Evolutionary conservation across 108 stramenopile species (phyloP).

Genomic region (Epithemia pelagica): DNA sequence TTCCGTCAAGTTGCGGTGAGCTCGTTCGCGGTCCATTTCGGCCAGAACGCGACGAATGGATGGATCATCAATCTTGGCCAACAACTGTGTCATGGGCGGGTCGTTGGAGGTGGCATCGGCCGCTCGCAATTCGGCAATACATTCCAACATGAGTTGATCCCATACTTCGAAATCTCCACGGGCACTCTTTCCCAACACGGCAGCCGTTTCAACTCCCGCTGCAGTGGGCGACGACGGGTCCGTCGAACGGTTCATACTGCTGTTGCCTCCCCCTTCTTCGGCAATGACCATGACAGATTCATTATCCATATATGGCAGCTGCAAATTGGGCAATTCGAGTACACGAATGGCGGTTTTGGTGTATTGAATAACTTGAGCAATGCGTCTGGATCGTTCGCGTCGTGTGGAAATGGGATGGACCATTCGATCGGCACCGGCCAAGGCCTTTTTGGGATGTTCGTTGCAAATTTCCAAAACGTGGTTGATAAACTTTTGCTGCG

Average conservation of each 20-base stretch:
- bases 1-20: constrained; percentile 36
- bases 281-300: constrained; percentile 41
- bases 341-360: constrained; percentile 42
- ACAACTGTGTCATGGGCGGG: constrained; percentile 25
- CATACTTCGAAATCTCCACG: constrained; percentile 38
- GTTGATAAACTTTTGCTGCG: constrained; percentile 78
- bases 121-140: constrained; percentile 52
- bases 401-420: constrained; percentile 21
- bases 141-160: constrained; percentile 55
- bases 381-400: constrained; percentile 27
- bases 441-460: constrained; percentile 52
- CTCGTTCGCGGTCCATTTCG: constrained; percentile 71
- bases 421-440: constrained; percentile 76
- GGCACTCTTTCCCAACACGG: constrained; percentile 7
- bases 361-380: constrained; percentile 38
- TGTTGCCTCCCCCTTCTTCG: constrained; percentile 6
- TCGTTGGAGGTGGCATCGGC: constrained; percentile 19
- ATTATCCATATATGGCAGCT: constrained; percentile 60
- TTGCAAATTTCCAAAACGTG: constrained; percentile 72
- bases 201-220: background rate
- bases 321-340: constrained; percentile 66
- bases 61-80: constrained; percentile 47
- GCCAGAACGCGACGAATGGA: constrained; percentile 49
- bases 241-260: constrained; percentile 10
- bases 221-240: background rate